phyloP scores from a whole-genome alignment of 1,284 basidiomycete species.

The Leccinum pachyderme region DNA sequence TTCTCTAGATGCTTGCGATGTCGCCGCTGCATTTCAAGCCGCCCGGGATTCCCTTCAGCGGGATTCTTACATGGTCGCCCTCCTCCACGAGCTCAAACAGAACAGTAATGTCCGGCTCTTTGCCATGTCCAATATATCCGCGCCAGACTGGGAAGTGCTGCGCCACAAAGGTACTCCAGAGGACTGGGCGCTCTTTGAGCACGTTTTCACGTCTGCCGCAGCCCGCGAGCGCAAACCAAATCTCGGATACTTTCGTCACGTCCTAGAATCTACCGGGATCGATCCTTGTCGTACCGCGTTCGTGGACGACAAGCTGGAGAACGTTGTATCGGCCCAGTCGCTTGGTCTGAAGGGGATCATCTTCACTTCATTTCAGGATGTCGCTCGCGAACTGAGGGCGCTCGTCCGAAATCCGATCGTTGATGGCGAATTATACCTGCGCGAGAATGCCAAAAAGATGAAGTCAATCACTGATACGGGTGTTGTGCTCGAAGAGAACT shows the following conservation, averaged over 20 bases:
- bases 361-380: constrained; percentile 19
- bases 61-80: constrained; percentile 13
- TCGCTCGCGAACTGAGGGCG: constrained; percentile 13
- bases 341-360: constrained; percentile 24
- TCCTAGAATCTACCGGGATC: constrained; percentile 19
- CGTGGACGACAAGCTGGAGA: constrained; percentile 24
- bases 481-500: constrained; percentile 22
- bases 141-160: constrained; percentile 23
- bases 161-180: constrained; percentile 6
- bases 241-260: constrained; percentile 22
- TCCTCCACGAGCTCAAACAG: constrained; percentile 17
- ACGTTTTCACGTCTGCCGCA: constrained; percentile 21
- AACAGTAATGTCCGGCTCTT: constrained; percentile 12
- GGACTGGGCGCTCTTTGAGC: constrained; percentile 27
- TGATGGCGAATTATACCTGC: constrained; percentile 19
- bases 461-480: constrained; percentile 21
- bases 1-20: constrained; percentile 16
- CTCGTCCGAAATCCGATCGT: constrained; percentile 22
- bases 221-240: constrained; percentile 25
- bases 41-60: constrained; percentile 14
- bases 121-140: constrained; percentile 26
- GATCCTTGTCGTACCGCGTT: constrained; percentile 23
- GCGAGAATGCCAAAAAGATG: constrained; percentile 15
- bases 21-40: constrained; percentile 7
- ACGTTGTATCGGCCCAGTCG: constrained; percentile 21